phyloP scores from a whole-genome alignment of 257 asterid genomes.

The Thymus mandschuricus region DNA sequence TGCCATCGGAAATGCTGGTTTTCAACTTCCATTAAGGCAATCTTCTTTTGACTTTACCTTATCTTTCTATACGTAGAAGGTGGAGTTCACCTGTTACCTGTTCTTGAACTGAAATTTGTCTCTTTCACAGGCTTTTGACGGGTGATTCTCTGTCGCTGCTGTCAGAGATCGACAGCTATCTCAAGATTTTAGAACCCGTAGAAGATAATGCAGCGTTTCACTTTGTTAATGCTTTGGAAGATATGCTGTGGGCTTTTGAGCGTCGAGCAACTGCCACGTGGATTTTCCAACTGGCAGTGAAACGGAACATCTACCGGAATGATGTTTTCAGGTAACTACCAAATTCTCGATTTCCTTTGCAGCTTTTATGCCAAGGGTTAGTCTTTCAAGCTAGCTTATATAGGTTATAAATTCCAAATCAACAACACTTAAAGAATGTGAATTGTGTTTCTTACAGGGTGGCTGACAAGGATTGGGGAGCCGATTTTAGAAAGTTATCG shows the following conservation, averaged over 20 bases:
- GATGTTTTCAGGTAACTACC: constrained; percentile 70
- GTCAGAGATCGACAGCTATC: constrained; percentile 70
- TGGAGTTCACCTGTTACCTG: constrained; percentile 17
- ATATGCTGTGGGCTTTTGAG: constrained; percentile 93
- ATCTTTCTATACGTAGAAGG: constrained; percentile 21
- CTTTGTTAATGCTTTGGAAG: constrained; percentile 93
- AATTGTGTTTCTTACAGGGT: constrained; percentile 56
- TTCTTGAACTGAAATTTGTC: constrained; percentile 33
- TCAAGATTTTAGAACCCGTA: constrained; percentile 59
- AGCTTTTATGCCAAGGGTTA: constrained; percentile 15
- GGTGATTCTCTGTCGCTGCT: constrained; percentile 65
- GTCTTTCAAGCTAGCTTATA: constrained; percentile 11
- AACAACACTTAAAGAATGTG: neutral
- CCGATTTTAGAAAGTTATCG: constrained; percentile 90
- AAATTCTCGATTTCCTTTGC: constrained; percentile 21
- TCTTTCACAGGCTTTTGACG: constrained; percentile 67
- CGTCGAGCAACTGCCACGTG: constrained; percentile 90
- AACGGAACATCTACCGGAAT: constrained; percentile 71
- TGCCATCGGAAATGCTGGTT: constrained; percentile 80
- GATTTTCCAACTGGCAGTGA: constrained; percentile 91
- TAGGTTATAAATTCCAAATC: neutral
- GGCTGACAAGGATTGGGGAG: constrained; percentile 98
- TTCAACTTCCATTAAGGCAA: constrained; percentile 80
- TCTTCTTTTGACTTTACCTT: constrained; percentile 22
- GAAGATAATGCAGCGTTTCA: constrained; percentile 88